Evolutionary conservation across 495 filamentous ascomycete genomes (phyloP), one percentile per base, ranked within the genome.

Genomic region (Apiosordaria backusii): DNA sequence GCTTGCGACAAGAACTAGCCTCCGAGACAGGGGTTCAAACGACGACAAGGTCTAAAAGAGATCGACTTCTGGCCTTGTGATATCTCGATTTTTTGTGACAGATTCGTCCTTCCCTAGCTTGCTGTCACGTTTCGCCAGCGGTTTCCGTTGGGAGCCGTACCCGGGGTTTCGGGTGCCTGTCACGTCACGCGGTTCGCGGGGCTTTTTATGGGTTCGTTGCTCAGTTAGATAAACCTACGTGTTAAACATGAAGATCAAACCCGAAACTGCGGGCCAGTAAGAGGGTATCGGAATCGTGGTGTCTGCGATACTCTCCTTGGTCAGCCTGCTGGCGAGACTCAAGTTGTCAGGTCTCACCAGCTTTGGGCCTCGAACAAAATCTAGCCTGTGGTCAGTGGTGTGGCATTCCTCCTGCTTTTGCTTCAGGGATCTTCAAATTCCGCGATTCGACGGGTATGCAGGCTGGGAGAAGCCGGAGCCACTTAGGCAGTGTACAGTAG

Each of bases 401-500:
- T 70, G 72, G 67, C 63, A 74, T 72, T 74, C 67, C 70, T 72
- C 67, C 18, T 21, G 67, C 45, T 22, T 45, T 19, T 29, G 25
- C 21, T 65, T 57, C 72, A 72, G 67, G 71, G 69, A 65, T 59
- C 25, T 13, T 67, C 27, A 54, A 65, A 21, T 65, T 18, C 54
- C 60, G 40, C 35, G 50, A 65, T 64, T 55, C 57, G 65, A 74
- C 69, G 68, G 73, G 62, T 72, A 71, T 75, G 73, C 69, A 73
- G 65, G 68, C 21, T 53, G 61, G 15, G 23, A 69, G 53, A 60
- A 65, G 68, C 68, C 68, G 68, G 65, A 57, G 18, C 27, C 58
- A 65, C 24, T 21, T 27, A 61, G 35, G 35, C n/a, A n/a, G n/a
- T n/a, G n/a, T 45, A 45, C 35, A 1, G 35, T 45, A 45, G 9